A percentile compares a stretch with the other conserved stretches of the same genome.
phyloP scores from a whole-genome alignment of 352 stramenopile species.

The Globisporangium takayamanum region DNA sequence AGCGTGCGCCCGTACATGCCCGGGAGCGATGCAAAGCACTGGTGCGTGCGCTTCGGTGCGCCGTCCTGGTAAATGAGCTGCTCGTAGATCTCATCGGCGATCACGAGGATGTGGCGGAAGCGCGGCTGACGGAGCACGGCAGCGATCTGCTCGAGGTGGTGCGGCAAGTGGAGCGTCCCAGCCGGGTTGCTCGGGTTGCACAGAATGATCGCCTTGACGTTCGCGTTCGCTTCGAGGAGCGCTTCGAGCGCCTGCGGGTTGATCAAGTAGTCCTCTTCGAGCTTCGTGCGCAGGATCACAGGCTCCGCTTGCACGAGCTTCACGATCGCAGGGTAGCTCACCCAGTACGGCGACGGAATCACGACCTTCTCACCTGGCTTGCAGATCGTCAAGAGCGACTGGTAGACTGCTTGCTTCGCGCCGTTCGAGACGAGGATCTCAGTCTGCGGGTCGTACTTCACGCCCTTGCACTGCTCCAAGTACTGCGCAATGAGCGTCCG shows the following conservation, averaged over 20 bases:
- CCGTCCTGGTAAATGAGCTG: conserved; percentile 88
- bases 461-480: conserved; percentile 85
- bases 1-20: conserved; percentile 90
- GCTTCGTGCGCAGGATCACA: conserved; percentile 89
- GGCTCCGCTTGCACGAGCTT: conserved; percentile 85
- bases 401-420: conserved; percentile 94
- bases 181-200: conserved; percentile 97
- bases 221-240: conserved; percentile 59
- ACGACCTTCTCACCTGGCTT: conserved; percentile 92
- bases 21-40: conserved; percentile 64
- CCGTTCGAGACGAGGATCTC: conserved; percentile 96
- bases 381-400: conserved; percentile 89
- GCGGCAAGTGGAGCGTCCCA: conserved; percentile 66
- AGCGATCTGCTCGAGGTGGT: conserved; percentile 49
- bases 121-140: conserved; percentile 48
- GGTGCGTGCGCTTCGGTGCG: conserved; percentile 44
- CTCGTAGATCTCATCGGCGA: conserved; percentile 97
- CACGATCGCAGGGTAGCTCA: conserved; percentile 96
- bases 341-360: conserved; percentile 95
- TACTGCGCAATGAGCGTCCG: conserved; percentile 88
- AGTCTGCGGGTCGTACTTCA: conserved; percentile 82
- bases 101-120: conserved; percentile 75
- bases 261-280: conserved; percentile 90
- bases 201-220: conserved; percentile 90
- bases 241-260: conserved; percentile 72